A percentile compares a stretch with the other conserved stretches of the same genome.
Evolutionary conservation across 116 monocot species (phyloP).

Genomic region (Papilionanthe hybrid): DNA sequence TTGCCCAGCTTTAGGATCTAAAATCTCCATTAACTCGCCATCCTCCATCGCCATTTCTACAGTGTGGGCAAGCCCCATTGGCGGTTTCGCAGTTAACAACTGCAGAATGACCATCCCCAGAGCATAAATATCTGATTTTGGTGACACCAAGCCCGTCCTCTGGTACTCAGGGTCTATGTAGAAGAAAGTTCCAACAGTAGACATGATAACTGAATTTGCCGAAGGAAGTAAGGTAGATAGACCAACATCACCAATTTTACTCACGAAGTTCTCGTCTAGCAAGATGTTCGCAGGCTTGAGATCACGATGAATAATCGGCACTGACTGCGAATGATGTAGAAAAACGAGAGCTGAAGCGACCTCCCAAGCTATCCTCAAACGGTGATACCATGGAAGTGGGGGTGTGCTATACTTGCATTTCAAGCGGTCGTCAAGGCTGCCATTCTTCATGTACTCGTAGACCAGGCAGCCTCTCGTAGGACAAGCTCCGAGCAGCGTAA

Average conservation of each 20-base stretch:
- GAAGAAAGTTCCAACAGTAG: conserved; percentile 31
- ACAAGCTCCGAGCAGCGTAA: conserved; percentile 30
- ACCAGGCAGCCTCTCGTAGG: conserved; percentile 24
- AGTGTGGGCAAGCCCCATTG: conserved; percentile 22
- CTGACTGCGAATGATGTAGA: conserved; percentile 26
- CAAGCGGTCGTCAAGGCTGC: conserved; percentile 30
- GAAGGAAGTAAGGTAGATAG: conserved; percentile 24
- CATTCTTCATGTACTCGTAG: conserved; percentile 38
- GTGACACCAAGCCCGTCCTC: conserved; percentile 21
- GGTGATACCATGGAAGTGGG: conserved; percentile 24
- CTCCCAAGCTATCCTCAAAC: conserved; percentile 24
- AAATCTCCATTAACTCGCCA: conserved; percentile 9
- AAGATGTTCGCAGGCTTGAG: conserved; percentile 37
- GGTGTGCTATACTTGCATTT: conserved; percentile 18
- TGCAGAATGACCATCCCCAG: conserved; percentile 32
- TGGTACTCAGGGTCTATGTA: conserved; percentile 41
- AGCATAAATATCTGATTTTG: conserved; percentile 33
- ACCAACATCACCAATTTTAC: conserved; percentile 36
- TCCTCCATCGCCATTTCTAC: conserved; percentile 25
- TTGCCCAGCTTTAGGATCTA: conserved; percentile 20
- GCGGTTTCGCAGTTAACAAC: conserved; percentile 21
- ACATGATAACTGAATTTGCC: conserved; percentile 9
- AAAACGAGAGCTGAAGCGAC: conserved; percentile 27
- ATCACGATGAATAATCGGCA: conserved; percentile 31
- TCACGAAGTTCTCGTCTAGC: conserved; percentile 19